Base-by-base conservation (phyloP, 2,329 filamentous ascomycete species). In the Aspergillus pseudotamarii region DNA sequence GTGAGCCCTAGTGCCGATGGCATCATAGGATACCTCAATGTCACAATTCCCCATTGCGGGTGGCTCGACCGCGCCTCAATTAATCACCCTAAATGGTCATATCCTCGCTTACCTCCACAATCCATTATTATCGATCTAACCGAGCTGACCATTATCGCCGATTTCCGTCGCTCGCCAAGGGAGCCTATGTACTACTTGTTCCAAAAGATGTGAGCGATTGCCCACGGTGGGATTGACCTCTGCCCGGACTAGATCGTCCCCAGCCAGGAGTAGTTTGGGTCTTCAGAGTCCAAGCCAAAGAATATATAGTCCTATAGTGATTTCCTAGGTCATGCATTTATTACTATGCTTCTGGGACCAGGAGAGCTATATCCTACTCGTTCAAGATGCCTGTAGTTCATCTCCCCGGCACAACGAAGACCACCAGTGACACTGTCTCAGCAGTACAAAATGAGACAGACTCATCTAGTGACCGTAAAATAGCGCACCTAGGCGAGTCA, bases 401-500 rank as follows among this genome's bases (percentile, higher is more conserved):
- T 14, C 4, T 36, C 5, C 30, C 30, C 2, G 19, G 23, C 12
- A 28, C 46, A 30, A 36, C 28, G 30, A 54, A 54, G 5, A 54
- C 51, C 6, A 2, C 30, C 30, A 36, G 11, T 12, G 51, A 54
- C 10, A 54, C 51, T 1, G 51, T 36, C 19, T 54, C 51, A 11
- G 12, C 30, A 12, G 3, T 54, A 10, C 0, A 30, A 14, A 50
- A 50, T 19, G 51, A 54, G 19, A 36, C 30, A 3, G 19, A 54
- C 28, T 19, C 19, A 21, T 36, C 30, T 6, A 54, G 51, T 12
- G 32, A 36, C 9, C 28, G 12, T 28, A 11, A 54, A 32, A 54
- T 36, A 19, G 19, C 30, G 6, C 51, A 59, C 1, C 61, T 74
- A 14, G 72, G 70, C 2, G 62, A 68, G 4, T 68, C 68, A 10